Evolutionary conservation across 352 stramenopile genomes (phyloP).

Genomic region (Globisporangium apiculatum): DNA sequence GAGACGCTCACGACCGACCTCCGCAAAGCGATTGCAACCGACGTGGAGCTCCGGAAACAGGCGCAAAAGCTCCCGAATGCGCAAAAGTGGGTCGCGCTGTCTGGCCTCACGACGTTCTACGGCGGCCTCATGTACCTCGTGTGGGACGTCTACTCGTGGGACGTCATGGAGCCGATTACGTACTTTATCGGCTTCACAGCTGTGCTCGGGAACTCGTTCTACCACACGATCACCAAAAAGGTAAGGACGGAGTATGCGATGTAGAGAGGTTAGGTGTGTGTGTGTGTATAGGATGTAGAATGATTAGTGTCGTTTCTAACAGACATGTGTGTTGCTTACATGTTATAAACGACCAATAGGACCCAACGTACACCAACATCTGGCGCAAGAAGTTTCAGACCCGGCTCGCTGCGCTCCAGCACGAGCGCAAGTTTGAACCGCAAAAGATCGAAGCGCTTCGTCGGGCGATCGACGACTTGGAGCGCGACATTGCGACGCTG

Average conservation of each 20-base stretch:
- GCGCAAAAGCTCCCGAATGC: conserved; percentile 54
- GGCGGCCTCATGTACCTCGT: conserved; percentile 70
- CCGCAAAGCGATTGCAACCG: conserved; percentile 37
- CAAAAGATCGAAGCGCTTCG: conserved; percentile 35
- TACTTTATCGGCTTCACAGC: conserved; percentile 88
- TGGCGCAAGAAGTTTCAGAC: conserved; percentile 63
- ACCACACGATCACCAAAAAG: conserved; percentile 72
- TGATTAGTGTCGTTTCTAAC: not conserved
- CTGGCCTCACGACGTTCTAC: conserved; percentile 62
- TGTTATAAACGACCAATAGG: conserved; percentile 11
- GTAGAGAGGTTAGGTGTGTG: not conserved
- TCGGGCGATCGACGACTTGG: conserved; percentile 36
- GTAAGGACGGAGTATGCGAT: conserved; percentile 8
- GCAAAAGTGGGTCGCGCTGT: conserved; percentile 63
- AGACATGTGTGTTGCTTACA: not conserved
- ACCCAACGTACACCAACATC: conserved; percentile 80
- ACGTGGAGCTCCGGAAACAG: conserved; percentile 34
- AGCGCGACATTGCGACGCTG: conserved; percentile 59
- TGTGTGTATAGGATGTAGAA: not conserved
- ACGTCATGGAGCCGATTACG: conserved; percentile 87
- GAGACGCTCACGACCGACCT: conserved; percentile 33
- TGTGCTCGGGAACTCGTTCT: conserved; percentile 76
- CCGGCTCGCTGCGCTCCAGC: conserved; percentile 33
- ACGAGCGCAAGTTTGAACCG: conserved; percentile 48
- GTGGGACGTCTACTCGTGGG: conserved; percentile 86